Base-by-base conservation (phyloP, 2,329 filamentous ascomycete genomes). In the Aaosphaeria arxii region DNA sequence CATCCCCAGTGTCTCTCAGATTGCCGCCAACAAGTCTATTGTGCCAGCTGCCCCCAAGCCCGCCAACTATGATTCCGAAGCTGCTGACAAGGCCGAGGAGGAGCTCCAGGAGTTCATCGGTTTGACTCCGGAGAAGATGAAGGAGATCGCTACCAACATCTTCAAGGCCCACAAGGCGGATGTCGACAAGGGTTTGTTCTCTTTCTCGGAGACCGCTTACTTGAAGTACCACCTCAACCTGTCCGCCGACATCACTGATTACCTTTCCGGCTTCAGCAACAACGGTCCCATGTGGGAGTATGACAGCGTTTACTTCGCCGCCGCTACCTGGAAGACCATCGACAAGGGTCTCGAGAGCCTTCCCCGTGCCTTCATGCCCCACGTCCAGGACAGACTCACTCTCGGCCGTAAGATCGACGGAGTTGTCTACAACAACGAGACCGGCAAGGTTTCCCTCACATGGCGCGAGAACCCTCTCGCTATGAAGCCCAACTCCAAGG, bases 191-290 rank as follows among this genome's bases (percentile, higher is more conserved):
- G 80, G 79, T 2, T 77, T 83, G 13, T 84, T 87, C 59, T 72
- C 80, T 44, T 88, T 81, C 77, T 86, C 83, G 9, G 84, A 87
- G 55, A 81, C 82, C 24, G 80, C 75, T 1, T 88, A 84, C 54
- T 69, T 86, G 46, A 76, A 77, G 13, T 83, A 86, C 60, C 76
- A 79, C 31, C 73, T 87, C 7, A 76, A 77, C 11, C 74, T 74
- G 11, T 76, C 78, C 54, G 82, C 78, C 1, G 80, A 86, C 53
- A 70, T 79, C 5, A 74, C 75, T 1, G 76, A 75, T 5, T 72
- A 68, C 17, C 64, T 74, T 2, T 68, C 67, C 1, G 67, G 69
- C 6, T 24, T 24, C 17, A 45, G 35, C 6, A 30, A 42, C 40
- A 71, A 73, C 6, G 75, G 73, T 43, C 84, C 83, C 66, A 72